Evolutionary conservation across 495 filamentous ascomycete species (phyloP), one percentile per base, ranked within the genome.

Genomic region (Xylaria flabelliformis): DNA sequence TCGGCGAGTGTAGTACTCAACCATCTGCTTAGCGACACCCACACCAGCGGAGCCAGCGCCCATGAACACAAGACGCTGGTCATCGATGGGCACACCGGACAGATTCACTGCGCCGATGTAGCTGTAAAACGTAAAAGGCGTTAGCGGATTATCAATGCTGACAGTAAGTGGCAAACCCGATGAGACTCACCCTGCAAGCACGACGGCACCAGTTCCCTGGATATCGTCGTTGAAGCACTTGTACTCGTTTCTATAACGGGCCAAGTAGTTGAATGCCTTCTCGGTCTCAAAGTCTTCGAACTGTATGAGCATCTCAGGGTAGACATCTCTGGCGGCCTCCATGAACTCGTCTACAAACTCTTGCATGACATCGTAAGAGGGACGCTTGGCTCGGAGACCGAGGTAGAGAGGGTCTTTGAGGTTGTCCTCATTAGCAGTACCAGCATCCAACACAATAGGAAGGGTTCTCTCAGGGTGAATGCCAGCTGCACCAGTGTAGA

Each of bases 211-310:
- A 75, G 96, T 99, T 76, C 96, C 96, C 86, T 98, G 96, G 78
- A 99, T 95, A 77, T 99, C 96, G 78, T 99, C 96, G 78, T 99
- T 99, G 89, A 99, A 99, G 85, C 92, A 95, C 79, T 94, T 97
- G 84, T 97, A 94, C 64, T 85, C 88, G 75, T 92, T 88, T 59
- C 91, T 91, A 80, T 98, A 98, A 56, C 94, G 88, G 80, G 97
- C 91, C 51, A 99, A 87, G 62, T 95, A 93, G 69, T 93, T 92
- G 89, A 99, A 99, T 17, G 96, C 96, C 81, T 89, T 89, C 71
- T 89, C 86, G 74, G 95, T 97, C 87, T 99, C 97, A 84, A 97
- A 98, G 74, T 99, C 96, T 83, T 99, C 96, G 74, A 97, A 99
- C 81, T 99, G 96, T 72, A 99, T 93, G 67, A 99, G 90, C 85